phyloP scores from a whole-genome alignment of 768 basidiomycete genomes.

The Rhodosporidiobolus odoratus region DNA sequence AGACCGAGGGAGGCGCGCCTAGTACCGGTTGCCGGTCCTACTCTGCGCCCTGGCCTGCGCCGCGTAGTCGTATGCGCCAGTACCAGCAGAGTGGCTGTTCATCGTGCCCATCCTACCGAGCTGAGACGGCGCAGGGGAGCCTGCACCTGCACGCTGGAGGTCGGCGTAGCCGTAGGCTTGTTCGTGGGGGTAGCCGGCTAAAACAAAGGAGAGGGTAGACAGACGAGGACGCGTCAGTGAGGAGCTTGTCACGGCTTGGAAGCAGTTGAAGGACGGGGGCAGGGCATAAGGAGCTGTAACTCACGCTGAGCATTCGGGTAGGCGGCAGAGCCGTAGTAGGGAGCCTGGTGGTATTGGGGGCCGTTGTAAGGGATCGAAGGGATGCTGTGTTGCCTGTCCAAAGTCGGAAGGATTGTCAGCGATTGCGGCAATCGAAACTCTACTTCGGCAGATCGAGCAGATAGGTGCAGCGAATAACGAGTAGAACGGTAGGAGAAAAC shows the following conservation, averaged over 20 bases:
- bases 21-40: not conserved
- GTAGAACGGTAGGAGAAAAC: not conserved
- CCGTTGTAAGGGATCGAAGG: constrained; percentile 17
- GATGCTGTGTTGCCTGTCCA: not conserved
- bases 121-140: not conserved
- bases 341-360: not conserved
- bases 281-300: not conserved
- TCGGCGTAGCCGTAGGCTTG: constrained; percentile 19
- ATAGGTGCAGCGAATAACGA: no score
- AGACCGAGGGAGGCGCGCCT: not conserved
- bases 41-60: constrained; percentile 15
- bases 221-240: not conserved
- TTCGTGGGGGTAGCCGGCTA: constrained; percentile 34
- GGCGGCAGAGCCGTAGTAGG: constrained; percentile 15
- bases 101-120: constrained; percentile 5
- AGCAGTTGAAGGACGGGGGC: not conserved
- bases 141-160: constrained; percentile 21
- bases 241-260: no score
- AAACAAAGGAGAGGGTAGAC: not conserved
- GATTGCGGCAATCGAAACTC: no score
- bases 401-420: no score
- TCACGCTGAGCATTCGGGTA: constrained; percentile 7
- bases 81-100: not conserved
- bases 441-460: no score
- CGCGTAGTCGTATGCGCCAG: constrained; percentile 19